Conservation (phyloP, 805 yeast species). For the Saturnispora zaruensis region DNA sequence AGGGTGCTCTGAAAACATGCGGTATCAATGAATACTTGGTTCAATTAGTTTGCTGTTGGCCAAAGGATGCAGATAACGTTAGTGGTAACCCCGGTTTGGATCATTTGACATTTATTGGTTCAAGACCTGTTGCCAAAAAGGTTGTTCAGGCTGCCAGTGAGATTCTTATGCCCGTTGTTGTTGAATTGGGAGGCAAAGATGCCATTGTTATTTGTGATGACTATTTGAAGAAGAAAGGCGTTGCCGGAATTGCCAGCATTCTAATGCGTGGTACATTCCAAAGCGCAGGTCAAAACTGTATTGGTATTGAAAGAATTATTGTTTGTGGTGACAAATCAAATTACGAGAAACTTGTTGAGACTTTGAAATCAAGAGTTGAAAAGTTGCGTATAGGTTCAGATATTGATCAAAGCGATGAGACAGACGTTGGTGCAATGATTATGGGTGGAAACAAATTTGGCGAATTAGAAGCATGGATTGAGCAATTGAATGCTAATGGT, state of each 20-base stretch:
- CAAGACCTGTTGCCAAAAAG: slow-evolving; percentile 87
- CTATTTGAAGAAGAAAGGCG: slow-evolving; percentile 40
- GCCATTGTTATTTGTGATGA: slow-evolving; percentile 83
- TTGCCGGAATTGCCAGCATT: slow-evolving; percentile 58
- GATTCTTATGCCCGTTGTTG: slow-evolving; percentile 88
- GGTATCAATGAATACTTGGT: slow-evolving; percentile 76
- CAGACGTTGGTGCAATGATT: slow-evolving; percentile 96
- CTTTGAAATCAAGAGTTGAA: slow-evolving; percentile 50
- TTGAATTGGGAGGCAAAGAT: slow-evolving; percentile 96
- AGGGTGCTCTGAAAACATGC: slow-evolving; percentile 61
- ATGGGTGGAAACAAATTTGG: slow-evolving; percentile 63
- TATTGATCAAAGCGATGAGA: slow-evolving; percentile 80
- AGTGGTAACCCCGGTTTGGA: slow-evolving; percentile 74
- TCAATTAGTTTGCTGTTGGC: slow-evolving; percentile 78
- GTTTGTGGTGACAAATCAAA: slow-evolving; percentile 52
- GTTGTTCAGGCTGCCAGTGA: slow-evolving; percentile 78
- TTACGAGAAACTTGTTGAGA: slow-evolving; percentile 53
- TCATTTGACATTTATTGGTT: slow-evolving; percentile 93
- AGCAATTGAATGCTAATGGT: slow-evolving; percentile 72
- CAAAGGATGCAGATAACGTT: slow-evolving; percentile 78
- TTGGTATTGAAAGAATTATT: slow-evolving; percentile 91
- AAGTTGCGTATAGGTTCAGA: slow-evolving; percentile 76
- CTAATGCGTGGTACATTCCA: slow-evolving; percentile 94
- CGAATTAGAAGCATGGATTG: slow-evolving; percentile 54
- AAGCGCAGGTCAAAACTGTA: slow-evolving; percentile 96